Percentiles rank a stretch among this genome's conserved stretches.
Conservation (phyloP, 306 rosid species). For the Ceratonia siliqua region DNA sequence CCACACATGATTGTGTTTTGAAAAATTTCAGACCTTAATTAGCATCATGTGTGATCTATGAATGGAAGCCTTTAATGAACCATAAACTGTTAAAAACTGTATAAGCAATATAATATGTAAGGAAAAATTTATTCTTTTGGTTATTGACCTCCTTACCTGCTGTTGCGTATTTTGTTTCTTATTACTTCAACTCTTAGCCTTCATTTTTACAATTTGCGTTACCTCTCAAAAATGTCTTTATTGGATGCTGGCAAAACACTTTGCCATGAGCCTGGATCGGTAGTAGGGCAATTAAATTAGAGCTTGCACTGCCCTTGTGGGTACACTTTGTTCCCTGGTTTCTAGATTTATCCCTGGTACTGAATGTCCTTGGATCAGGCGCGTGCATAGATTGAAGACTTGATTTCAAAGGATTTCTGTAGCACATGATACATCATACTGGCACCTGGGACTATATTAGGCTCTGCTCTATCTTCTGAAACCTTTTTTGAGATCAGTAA, state of each 20-base stretch:
- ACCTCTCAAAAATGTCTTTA: background rate
- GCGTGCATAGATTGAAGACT: background rate
- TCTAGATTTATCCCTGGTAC: background rate
- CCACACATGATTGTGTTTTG: no score
- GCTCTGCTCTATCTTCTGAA: constrained; percentile 21
- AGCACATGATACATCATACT: constrained; percentile 33
- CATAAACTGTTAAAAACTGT: background rate
- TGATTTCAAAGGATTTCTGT: background rate
- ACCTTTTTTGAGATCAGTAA: constrained; percentile 2
- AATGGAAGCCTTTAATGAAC: background rate
- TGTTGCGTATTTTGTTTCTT: background rate
- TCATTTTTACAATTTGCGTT: background rate
- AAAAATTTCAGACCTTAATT: background rate
- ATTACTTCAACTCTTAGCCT: background rate
- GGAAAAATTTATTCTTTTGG: background rate
- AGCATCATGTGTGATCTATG: background rate
- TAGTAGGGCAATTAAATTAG: background rate
- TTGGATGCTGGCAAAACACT: background rate
- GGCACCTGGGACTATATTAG: background rate
- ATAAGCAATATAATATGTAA: background rate
- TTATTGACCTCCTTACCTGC: background rate
- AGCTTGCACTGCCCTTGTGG: background rate
- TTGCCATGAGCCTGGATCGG: background rate
- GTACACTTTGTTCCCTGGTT: background rate
- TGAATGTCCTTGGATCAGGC: background rate